These are phyloP conservation scores for Sporothrix phasma DNA, from an alignment of 2,329 filamentous ascomycete species.

Conservation along the genomic window DNA sequence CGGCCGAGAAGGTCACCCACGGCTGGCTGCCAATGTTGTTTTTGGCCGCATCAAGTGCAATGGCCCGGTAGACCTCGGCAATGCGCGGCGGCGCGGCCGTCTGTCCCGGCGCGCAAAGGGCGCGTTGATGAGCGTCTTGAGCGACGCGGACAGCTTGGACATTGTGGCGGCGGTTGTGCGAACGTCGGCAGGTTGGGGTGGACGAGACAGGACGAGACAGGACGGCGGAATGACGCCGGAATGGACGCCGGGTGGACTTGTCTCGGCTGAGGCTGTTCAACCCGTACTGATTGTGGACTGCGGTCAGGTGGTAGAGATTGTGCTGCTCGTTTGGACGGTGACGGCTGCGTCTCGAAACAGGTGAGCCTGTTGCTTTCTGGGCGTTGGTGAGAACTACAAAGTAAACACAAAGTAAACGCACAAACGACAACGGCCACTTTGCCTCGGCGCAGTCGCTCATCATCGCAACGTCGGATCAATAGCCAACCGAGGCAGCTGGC, in stretches of 20 bases:
- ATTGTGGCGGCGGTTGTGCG: slow-evolving; percentile 32
- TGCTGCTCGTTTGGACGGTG: too few relatives aligned
- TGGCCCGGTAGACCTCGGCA: slow-evolving; percentile 50
- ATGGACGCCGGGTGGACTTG: too few relatives aligned
- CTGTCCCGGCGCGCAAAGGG: slow-evolving; percentile 54
- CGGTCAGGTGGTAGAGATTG: not conserved
- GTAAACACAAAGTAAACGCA: too few relatives aligned
- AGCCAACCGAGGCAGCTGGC: not conserved
- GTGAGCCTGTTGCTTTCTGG: not conserved
- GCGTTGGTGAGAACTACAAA: not conserved
- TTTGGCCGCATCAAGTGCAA: slow-evolving; percentile 52
- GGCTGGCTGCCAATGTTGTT: slow-evolving; percentile 52
- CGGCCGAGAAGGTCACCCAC: slow-evolving; percentile 62
- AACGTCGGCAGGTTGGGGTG: not conserved
- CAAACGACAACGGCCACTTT: not conserved
- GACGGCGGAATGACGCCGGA: too few relatives aligned
- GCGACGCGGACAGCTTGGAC: slow-evolving; percentile 60
- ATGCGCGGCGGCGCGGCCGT: slow-evolving; percentile 55
- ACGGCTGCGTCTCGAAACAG: too few relatives aligned
- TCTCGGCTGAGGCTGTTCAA: not conserved
- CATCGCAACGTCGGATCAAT: slow-evolving; percentile 3
- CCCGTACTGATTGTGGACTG: too few relatives aligned
- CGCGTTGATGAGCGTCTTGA: slow-evolving; percentile 67
- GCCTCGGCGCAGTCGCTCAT: not conserved
- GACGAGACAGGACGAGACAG: too few relatives aligned